Conservation (phyloP, 2,329 filamentous ascomycete species). For the Talaromyces albobiverticillius region DNA sequence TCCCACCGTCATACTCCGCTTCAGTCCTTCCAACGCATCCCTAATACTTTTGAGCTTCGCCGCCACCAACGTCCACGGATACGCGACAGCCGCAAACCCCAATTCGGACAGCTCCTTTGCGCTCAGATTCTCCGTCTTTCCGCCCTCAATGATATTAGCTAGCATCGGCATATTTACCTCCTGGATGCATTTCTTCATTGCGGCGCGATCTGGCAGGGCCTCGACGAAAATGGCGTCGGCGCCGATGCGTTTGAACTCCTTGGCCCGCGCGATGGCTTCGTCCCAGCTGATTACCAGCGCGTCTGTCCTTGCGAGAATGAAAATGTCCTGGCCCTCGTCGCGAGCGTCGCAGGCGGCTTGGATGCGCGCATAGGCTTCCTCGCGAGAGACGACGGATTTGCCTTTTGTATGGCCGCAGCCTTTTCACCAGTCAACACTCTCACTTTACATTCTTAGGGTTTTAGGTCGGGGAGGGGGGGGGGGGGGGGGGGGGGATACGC, state of each 20-base stretch:
- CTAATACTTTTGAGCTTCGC: constrained; percentile 18
- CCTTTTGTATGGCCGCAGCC: constrained; percentile 42
- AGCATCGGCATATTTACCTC: constrained; percentile 40
- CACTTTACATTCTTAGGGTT: not conserved
- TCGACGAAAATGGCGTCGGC: constrained; percentile 44
- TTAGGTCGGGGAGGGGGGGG: no score
- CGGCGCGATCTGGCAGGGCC: constrained; percentile 37
- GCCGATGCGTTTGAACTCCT: constrained; percentile 39
- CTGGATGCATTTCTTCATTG: constrained; percentile 32
- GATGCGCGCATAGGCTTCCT: constrained; percentile 23
- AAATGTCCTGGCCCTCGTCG: constrained; percentile 27
- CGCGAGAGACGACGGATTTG: constrained; percentile 28
- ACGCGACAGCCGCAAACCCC: constrained; percentile 29
- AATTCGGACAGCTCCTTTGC: constrained; percentile 37
- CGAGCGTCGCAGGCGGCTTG: constrained; percentile 26
- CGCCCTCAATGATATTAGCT: constrained; percentile 46
- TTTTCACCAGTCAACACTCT: constrained; percentile 16
- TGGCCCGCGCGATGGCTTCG: constrained; percentile 35
- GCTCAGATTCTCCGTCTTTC: constrained; percentile 38
- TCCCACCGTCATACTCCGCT: constrained; percentile 42
- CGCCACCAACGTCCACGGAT: constrained; percentile 14
- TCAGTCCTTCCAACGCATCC: constrained; percentile 33
- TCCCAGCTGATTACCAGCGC: constrained; percentile 30
- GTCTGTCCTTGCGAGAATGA: constrained; percentile 34
- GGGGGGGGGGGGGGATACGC: no score